Evolutionary conservation across 192 early-diverging fungal genomes (phyloP).

Genomic region (Entophlyctis luteolus): DNA sequence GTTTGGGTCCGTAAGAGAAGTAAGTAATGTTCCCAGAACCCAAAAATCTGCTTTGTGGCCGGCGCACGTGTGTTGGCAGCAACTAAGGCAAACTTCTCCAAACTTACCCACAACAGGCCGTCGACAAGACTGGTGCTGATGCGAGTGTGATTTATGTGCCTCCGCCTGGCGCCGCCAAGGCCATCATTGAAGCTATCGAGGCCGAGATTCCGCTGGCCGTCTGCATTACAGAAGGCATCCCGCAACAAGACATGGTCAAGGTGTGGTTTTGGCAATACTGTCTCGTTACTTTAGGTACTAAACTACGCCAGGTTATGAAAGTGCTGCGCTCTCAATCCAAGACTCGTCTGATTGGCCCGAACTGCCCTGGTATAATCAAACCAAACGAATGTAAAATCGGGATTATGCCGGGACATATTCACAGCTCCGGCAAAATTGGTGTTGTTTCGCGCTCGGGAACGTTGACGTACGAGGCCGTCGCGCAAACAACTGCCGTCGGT

Average conservation of each 20-base stretch:
- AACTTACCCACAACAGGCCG: too few species aligned
- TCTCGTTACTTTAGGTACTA: too few species aligned
- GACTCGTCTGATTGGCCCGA: conserved; percentile 95
- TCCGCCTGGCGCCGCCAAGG: conserved; percentile 87
- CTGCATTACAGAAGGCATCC: conserved; percentile 98
- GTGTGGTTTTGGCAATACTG: conserved; percentile 29
- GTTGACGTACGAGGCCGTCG: conserved; percentile 98
- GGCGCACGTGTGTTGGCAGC: too few species aligned
- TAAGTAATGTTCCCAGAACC: conserved; percentile 33
- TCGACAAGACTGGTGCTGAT: conserved; percentile 80
- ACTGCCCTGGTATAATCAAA: conserved; percentile 99
- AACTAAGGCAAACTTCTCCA: too few species aligned
- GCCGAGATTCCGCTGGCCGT: conserved; percentile 94
- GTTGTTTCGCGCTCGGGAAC: conserved; percentile 99
- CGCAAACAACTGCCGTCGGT: conserved; percentile 93
- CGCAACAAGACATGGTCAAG: conserved; percentile 98
- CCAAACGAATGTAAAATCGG: conserved; percentile 98
- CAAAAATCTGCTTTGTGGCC: too few species aligned
- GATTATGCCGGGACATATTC: conserved; percentile 99
- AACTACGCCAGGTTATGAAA: conserved; percentile 75
- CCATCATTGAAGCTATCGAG: conserved; percentile 97
- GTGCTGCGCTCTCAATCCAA: conserved; percentile 86
- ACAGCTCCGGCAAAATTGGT: conserved; percentile 89
- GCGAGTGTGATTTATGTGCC: conserved; percentile 98
- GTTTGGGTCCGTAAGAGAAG: conserved; percentile 82